Base-by-base conservation (phyloP, 2,329 filamentous ascomycete genomes). In the Botryotinia globosa region DNA sequence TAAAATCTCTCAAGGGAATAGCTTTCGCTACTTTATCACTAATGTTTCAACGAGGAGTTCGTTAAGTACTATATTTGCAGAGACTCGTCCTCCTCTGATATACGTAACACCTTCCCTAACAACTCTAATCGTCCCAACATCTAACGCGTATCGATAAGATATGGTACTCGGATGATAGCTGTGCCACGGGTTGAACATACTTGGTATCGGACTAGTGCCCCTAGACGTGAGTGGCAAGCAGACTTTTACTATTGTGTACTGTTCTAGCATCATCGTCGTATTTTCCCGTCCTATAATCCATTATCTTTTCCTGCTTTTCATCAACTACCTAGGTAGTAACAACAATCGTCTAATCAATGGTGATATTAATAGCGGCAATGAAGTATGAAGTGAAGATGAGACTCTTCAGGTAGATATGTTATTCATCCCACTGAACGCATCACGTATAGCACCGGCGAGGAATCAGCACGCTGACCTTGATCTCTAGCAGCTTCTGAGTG, bases 191-290 rank as follows among this genome's bases (percentile, higher is more conserved):
- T 29, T 29, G 51, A 29, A 29, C 1, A 29, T 54, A 29, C 14
- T 25, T 4, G n/a, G 1, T 54, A 54, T 29, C n/a, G 8, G 25
- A 54, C 2, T n/a, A 54, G 12, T 54, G 14, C 14, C 18, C 14
- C 48, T 29, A 29, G 14, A 54, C 0, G 51, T 16, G 51, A 29
- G n/a, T 18, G 14, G n/a, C 6, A 14, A 29, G 3, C n/a, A 0
- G 14, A 51, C 12, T n/a, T n/a, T n/a, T n/a, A 51, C 10, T 51
- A 51, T 10, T 3, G 25, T n/a, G 4, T 14, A n/a, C 48, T 7
- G 48, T 1, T 7, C 5, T 2, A 14, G 4, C 2, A 14, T 51
- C 1, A n/a, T n/a, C 4, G 4, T 14, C 12, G 2, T n/a, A 6
- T 51, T n/a, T 51, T 25, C 10, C 4, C 10, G 3, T 51, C 4